Percentiles rank a stretch among this genome's conserved stretches.
phyloP scores from a whole-genome alignment of 441 rosid genomes.

The Arabidopsis hybrid region DNA sequence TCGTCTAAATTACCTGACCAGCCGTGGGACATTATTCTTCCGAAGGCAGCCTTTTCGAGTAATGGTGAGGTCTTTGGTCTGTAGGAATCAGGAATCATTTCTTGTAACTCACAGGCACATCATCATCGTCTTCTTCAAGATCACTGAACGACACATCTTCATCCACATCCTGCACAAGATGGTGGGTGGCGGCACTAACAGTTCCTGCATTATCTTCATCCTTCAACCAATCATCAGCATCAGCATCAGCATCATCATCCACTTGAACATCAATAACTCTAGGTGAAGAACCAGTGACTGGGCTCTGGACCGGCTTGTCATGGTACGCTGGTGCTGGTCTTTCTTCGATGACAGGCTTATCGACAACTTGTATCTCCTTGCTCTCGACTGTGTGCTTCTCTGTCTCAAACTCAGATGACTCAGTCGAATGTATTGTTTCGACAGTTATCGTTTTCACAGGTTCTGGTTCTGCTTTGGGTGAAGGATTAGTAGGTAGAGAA shows the following conservation, averaged over 20 bases:
- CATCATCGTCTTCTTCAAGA: slow-evolving; percentile 83
- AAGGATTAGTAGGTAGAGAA: slow-evolving; percentile 52
- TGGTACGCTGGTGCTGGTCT: slow-evolving; percentile 36
- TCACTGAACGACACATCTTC: slow-evolving; percentile 96
- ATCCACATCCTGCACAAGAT: slow-evolving; percentile 68
- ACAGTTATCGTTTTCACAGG: slow-evolving; percentile 46
- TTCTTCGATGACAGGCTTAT: slow-evolving; percentile 80
- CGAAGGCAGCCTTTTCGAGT: slow-evolving; percentile 36
- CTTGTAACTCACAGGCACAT: slow-evolving; percentile 63
- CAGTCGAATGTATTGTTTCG: slow-evolving; percentile 39
- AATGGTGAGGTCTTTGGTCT: slow-evolving; percentile 56
- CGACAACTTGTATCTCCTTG: slow-evolving; percentile 63
- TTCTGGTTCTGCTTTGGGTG: slow-evolving; percentile 48
- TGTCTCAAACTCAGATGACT: slow-evolving; percentile 52
- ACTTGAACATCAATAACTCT: slow-evolving; percentile 56
- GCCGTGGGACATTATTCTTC: slow-evolving; percentile 32
- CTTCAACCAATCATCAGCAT: slow-evolving; percentile 88
- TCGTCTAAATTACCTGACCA: slow-evolving; percentile 57
- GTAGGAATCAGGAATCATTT: slow-evolving; percentile 53
- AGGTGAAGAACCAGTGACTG: slow-evolving; percentile 50
- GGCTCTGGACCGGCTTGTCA: slow-evolving; percentile 44
- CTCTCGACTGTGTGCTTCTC: slow-evolving; percentile 70
- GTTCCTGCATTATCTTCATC: slow-evolving; percentile 77
- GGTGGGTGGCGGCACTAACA: slow-evolving; percentile 47
- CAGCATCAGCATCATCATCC: slow-evolving; percentile 81